Evolutionary conservation across 177 flowering plant species (phyloP).

Genomic region (Tripterygium wilfordii): DNA sequence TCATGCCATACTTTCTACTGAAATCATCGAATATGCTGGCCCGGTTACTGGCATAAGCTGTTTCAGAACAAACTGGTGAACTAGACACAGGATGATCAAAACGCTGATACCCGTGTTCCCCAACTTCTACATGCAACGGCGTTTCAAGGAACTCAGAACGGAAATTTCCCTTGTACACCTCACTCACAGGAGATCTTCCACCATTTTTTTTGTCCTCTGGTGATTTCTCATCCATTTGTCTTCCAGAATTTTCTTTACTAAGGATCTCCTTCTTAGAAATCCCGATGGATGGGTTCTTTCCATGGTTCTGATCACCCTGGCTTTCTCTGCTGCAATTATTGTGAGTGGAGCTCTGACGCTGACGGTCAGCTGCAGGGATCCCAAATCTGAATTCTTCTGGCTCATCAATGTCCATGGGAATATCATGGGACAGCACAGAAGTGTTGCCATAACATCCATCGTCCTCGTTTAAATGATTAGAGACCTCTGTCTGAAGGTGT

Average conservation of each 20-base stretch:
- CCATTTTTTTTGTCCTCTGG: slow-evolving; percentile 5
- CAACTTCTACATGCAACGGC: slow-evolving; percentile 3
- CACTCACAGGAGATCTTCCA: slow-evolving; percentile 9
- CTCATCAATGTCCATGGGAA: slow-evolving; percentile 14
- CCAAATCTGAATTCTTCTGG: slow-evolving; percentile 8
- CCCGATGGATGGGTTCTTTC: slow-evolving; percentile 9
- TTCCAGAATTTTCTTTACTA: slow-evolving; percentile 2
- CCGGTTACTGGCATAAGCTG: not conserved
- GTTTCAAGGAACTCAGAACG: slow-evolving; percentile 3
- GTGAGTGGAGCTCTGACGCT: slow-evolving; percentile 4
- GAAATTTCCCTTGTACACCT: slow-evolving; percentile 1
- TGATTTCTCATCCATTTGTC: slow-evolving; percentile 1
- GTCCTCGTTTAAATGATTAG: slow-evolving; percentile 16
- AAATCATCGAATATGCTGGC: not conserved
- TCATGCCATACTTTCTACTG: not conserved
- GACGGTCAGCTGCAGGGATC: not conserved
- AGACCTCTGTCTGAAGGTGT: not conserved
- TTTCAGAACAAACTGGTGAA: slow-evolving; percentile 2
- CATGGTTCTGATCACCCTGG: slow-evolving; percentile 1
- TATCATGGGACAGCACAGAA: slow-evolving; percentile 16
- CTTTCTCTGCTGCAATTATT: slow-evolving; percentile 6
- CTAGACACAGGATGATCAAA: slow-evolving; percentile 4
- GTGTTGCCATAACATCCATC: slow-evolving; percentile 13
- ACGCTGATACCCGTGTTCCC: slow-evolving; percentile 3
- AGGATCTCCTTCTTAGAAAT: slow-evolving; percentile 9